A percentile compares a stretch with the other conserved stretches of the same genome.
phyloP scores from a whole-genome alignment of 73 alveolate species.

The Tetrahymena borealis region DNA sequence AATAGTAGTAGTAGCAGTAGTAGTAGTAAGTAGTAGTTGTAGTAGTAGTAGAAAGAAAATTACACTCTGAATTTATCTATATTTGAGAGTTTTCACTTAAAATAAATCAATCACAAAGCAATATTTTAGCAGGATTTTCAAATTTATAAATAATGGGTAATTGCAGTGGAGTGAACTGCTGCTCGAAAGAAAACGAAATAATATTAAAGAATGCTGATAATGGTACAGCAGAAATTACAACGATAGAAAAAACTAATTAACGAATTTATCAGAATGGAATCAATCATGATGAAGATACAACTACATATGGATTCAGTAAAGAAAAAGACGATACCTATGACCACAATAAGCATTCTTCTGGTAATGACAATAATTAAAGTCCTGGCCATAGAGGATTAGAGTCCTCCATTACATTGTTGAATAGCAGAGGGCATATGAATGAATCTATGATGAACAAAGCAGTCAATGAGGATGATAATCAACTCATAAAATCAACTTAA shows the following conservation, averaged over 20 bases:
- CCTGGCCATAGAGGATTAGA: not conserved
- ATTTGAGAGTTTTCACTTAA: no score
- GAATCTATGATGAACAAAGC: not conserved
- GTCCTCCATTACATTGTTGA: not conserved
- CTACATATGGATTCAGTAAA: not conserved
- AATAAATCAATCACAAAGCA: no score
- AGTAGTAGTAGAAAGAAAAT: no score
- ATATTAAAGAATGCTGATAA: not conserved
- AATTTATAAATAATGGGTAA: not conserved
- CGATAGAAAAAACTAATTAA: not conserved
- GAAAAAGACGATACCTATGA: not conserved
- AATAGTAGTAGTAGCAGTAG: no score
- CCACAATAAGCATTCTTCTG: not conserved
- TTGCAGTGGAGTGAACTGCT: constrained; percentile 3
- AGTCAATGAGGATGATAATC: not conserved
- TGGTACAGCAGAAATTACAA: not conserved
- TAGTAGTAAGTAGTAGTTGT: no score
- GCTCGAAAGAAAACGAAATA: not conserved
- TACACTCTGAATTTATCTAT: no score
- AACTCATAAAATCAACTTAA: not conserved
- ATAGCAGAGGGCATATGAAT: not conserved
- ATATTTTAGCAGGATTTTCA: no score
- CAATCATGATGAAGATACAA: not conserved
- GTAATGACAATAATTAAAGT: not conserved
- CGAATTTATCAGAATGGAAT: not conserved